These are phyloP conservation scores for Fusarium armeniacum DNA, from an alignment of 2,329 filamentous ascomycete species.

Conservation along the genomic window DNA sequence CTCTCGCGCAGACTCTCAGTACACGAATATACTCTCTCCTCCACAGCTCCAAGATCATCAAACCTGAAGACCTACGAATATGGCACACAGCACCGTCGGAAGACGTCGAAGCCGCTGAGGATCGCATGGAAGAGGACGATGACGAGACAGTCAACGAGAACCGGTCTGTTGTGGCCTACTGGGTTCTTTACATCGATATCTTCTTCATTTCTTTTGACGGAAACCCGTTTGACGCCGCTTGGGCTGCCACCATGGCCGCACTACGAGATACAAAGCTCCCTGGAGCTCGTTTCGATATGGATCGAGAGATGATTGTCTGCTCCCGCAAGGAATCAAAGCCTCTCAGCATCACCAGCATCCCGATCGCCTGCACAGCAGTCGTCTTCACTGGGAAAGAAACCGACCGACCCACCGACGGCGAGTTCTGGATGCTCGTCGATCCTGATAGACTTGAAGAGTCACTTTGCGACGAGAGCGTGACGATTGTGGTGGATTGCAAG, in stretches of 20 bases:
- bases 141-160: slow-evolving; percentile 54
- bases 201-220: slow-evolving; percentile 94
- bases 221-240: slow-evolving; percentile 91
- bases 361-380: slow-evolving; percentile 81
- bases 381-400: slow-evolving; percentile 79
- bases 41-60: slow-evolving; percentile 77
- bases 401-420: slow-evolving; percentile 60
- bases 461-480: slow-evolving; percentile 86
- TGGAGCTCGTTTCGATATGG: slow-evolving; percentile 83
- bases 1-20: slow-evolving; percentile 86
- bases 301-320: slow-evolving; percentile 84
- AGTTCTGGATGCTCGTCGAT: slow-evolving; percentile 85
- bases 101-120: slow-evolving; percentile 58
- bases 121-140: slow-evolving; percentile 57
- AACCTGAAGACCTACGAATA: slow-evolving; percentile 78
- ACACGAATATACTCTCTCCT: slow-evolving; percentile 83
- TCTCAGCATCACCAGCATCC: slow-evolving; percentile 74
- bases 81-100: slow-evolving; percentile 70
- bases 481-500: slow-evolving; percentile 79
- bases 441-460: slow-evolving; percentile 92
- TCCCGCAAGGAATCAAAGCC: slow-evolving; percentile 68
- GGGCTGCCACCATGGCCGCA: slow-evolving; percentile 86
- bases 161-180: slow-evolving; percentile 82
- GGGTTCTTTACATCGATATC: slow-evolving; percentile 96
- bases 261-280: slow-evolving; percentile 83